Evolutionary conservation across 2,329 filamentous ascomycete genomes (phyloP), one percentile per base, ranked within the genome.

Genomic region (Trichoderma atrobrunneum): DNA sequence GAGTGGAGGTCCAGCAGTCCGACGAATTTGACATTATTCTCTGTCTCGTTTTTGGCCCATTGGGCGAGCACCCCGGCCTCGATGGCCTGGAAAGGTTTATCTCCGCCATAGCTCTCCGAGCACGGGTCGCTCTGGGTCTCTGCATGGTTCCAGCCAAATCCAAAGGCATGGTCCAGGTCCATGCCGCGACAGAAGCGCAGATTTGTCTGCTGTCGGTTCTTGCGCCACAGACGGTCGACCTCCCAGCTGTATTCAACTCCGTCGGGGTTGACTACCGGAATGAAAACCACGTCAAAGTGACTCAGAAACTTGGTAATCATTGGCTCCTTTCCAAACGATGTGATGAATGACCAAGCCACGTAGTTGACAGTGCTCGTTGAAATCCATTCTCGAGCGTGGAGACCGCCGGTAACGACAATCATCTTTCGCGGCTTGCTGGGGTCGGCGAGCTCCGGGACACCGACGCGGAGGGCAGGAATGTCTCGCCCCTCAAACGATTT

Each of bases 311-410:
- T 91, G 24, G 92, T 95, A 69, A 97, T 91, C 81, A 84, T 87
- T 74, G 78, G 87, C 82, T 88, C 85, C 75, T 93, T 93, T 73
- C 92, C 93, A 80, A 95, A 97, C 5, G 90, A 89, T 1, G 92
- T 95, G 77, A 97, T 93, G 62, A 98, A 87, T 18, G 90, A 93
- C 88, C 96, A 97, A 11, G 95, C 94, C 34, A 97, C 84, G 77
- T 97, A 98, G 77, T 92, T 97, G 67, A 97, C 93, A 0, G 94
- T 97, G 77, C 92, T 96, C 1, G 92, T 94, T 61, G 94, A 93
- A 75, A 99, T 97, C 96, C 96, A 99, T 85, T 99, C 96, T 48
- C 96, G 89, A 3, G 95, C 95, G 81, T 98, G 96, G n/a, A 93
- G 87, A 63, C 95, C 95, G 69, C 94, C 96, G 5, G 91, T 91